A percentile compares a stretch with the other conserved stretches of the same genome.
Conservation (phyloP, 2,329 filamentous ascomycete species). For the Colletotrichum costaricense region DNA sequence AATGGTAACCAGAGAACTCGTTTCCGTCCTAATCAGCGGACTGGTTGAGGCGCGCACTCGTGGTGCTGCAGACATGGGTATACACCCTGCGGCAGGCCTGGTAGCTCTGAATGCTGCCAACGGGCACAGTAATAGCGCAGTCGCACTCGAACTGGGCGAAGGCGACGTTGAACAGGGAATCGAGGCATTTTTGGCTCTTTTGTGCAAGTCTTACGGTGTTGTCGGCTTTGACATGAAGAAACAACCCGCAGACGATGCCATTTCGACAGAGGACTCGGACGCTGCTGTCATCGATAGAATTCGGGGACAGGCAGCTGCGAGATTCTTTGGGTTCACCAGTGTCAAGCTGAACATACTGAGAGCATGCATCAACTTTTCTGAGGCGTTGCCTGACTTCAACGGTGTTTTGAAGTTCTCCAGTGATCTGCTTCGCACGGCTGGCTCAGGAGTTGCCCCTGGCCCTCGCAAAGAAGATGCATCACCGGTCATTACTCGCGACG, state of each 20-base stretch:
- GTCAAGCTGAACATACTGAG: constrained; percentile 89
- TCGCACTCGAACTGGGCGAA: constrained; percentile 71
- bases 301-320: constrained; percentile 65
- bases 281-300: constrained; percentile 67
- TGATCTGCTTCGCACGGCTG: constrained; percentile 83
- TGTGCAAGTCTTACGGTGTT: constrained; percentile 74
- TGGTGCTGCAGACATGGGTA: constrained; percentile 94
- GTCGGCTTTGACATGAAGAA: constrained; percentile 58
- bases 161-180: constrained; percentile 74
- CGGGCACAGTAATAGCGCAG: constrained; percentile 61
- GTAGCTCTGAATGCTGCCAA: constrained; percentile 73
- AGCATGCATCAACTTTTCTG: constrained; percentile 92
- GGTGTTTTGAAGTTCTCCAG: constrained; percentile 91
- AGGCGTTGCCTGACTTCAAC: constrained; percentile 90
- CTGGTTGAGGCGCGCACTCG: constrained; percentile 91
- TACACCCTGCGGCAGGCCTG: constrained; percentile 91
- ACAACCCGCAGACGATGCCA: constrained; percentile 40
- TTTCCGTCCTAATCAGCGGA: constrained; percentile 84
- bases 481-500: constrained; percentile 79
- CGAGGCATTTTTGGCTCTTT: constrained; percentile 69
- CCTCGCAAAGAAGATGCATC: constrained; percentile 75
- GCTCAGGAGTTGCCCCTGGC: constrained; percentile 81
- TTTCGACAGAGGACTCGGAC: constrained; percentile 58
- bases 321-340: constrained; percentile 80
- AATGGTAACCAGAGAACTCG: constrained; percentile 86